Conservation (phyloP, 352 stramenopile genomes). For the Globisporangium uncinulatum region DNA sequence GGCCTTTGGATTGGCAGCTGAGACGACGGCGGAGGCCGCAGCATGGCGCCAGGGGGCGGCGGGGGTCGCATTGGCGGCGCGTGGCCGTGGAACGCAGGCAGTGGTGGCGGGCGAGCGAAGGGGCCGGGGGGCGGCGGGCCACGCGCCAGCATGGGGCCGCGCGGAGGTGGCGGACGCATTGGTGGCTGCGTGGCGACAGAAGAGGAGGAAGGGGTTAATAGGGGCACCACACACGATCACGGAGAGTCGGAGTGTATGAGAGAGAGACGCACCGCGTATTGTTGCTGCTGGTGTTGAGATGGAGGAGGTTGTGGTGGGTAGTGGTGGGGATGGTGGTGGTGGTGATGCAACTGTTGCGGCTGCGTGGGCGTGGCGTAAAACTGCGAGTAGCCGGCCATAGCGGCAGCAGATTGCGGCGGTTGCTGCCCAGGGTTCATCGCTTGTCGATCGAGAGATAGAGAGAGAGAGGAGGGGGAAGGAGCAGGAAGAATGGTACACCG, state of each 20-base stretch:
- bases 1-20: background rate
- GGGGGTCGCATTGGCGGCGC: conserved; percentile 1
- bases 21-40: conserved; percentile 2
- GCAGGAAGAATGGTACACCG: background rate
- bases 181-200: background rate
- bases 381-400: conserved; percentile 58
- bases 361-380: conserved; percentile 43
- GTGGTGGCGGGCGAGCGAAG: conserved; percentile 10
- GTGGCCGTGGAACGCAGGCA: conserved; percentile 2
- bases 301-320: background rate
- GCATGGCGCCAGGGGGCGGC: conserved; percentile 3
- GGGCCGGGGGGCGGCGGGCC: conserved; percentile 8
- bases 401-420: conserved; percentile 28
- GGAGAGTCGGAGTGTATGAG: background rate
- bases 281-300: conserved; percentile 5
- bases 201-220: background rate
- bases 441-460: background rate
- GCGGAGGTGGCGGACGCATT: conserved; percentile 36
- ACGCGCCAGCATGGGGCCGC: conserved; percentile 17
- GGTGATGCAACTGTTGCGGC: conserved; percentile 3
- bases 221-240: background rate
- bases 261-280: conserved; percentile 4
- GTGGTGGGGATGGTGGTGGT: conserved; percentile 4
- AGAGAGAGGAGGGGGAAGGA: background rate
- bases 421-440: conserved; percentile 29